A percentile compares a stretch with the other conserved stretches of the same genome.
These are phyloP conservation scores for Teratosphaeria gauchensis DNA, from an alignment of 2,329 filamentous ascomycete species.

Conservation along the genomic window DNA sequence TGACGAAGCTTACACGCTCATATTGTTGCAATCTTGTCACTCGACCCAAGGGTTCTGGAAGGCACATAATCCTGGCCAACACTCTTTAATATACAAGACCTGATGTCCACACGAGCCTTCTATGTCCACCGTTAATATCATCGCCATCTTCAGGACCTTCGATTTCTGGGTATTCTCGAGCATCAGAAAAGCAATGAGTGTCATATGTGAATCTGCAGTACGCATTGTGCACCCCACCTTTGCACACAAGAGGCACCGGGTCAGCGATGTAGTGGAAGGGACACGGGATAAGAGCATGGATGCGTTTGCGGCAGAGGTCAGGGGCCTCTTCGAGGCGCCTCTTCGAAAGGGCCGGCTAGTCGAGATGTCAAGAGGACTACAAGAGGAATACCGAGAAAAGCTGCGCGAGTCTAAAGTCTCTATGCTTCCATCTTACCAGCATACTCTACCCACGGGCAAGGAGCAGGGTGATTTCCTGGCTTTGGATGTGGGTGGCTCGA, in stretches of 20 bases:
- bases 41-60: neutral
- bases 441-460: constrained; percentile 49
- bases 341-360: constrained; percentile 32
- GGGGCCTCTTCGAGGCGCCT: constrained; percentile 34
- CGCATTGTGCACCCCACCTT: constrained; percentile 26
- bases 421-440: constrained; percentile 58
- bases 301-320: constrained; percentile 35
- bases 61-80: neutral
- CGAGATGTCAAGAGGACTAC: constrained; percentile 35
- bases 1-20: neutral
- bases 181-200: constrained; percentile 15
- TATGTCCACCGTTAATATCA: constrained; percentile 16
- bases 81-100: neutral
- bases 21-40: neutral
- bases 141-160: constrained; percentile 10
- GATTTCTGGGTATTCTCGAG: constrained; percentile 14
- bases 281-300: constrained; percentile 38
- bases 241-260: constrained; percentile 22
- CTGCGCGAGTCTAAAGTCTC: constrained; percentile 48
- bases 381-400: constrained; percentile 45
- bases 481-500: constrained; percentile 58
- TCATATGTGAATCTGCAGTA: constrained; percentile 26
- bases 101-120: neutral
- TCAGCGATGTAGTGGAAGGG: constrained; percentile 29
- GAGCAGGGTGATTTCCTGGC: constrained; percentile 53